Conservation (phyloP, 768 basidiomycete species). For the Mycena filopes region DNA sequence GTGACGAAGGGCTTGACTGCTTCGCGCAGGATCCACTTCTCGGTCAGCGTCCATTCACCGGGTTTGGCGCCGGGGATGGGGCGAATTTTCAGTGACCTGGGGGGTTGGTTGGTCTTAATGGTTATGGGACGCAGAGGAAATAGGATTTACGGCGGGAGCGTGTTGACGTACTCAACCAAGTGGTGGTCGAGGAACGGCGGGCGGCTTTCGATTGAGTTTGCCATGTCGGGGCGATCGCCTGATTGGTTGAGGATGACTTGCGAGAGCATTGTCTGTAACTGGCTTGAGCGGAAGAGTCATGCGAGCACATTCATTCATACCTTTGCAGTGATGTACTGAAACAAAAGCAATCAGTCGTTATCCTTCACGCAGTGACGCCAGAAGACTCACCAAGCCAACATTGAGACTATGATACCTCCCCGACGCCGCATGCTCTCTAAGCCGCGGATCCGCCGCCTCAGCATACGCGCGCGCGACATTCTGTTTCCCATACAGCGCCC, state of each 20-base stretch:
- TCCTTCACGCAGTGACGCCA: not conserved
- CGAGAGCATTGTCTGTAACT: no score
- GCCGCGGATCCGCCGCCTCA: conserved; percentile 13
- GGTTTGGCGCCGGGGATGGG: not conserved
- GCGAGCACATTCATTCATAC: no score
- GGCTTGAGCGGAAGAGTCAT: no score
- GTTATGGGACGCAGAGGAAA: no score
- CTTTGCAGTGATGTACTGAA: conserved; percentile 23
- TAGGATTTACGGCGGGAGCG: conserved; percentile 20
- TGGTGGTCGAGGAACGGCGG: conserved; percentile 31
- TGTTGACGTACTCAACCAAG: conserved; percentile 29
- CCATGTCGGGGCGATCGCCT: conserved; percentile 31
- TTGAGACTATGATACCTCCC: conserved; percentile 30
- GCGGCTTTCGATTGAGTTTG: conserved; percentile 27
- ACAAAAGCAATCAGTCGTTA: no score
- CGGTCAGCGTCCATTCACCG: conserved; percentile 22
- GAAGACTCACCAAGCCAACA: conserved; percentile 11
- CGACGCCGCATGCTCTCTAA: conserved; percentile 5
- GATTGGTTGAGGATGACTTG: conserved; percentile 11
- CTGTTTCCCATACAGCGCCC: not conserved
- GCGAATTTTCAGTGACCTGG: conserved; percentile 20
- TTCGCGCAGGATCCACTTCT: conserved; percentile 34
- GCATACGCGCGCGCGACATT: not conserved
- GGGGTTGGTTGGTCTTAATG: not conserved
- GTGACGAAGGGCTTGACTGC: conserved; percentile 33